Base-by-base conservation (phyloP, 139 green algal genomes). In the Volvox reticuliferus region DNA sequence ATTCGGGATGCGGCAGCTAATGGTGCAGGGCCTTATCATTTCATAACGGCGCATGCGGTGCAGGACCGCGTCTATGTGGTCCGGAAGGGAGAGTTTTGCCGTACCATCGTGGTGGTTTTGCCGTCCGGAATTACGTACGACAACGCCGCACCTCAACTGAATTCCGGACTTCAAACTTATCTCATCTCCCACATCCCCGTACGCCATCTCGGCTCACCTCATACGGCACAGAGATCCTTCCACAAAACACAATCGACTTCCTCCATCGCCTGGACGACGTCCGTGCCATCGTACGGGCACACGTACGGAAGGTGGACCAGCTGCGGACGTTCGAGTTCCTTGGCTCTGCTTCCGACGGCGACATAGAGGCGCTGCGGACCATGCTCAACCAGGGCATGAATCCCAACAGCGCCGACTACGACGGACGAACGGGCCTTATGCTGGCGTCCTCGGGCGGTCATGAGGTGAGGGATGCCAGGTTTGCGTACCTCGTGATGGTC, bases 301-400 rank as follows among this genome's bases (percentile, higher is more conserved):
- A 82, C 26, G 69, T 89, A 12, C 85, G 85, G 37, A 89, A 90
- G 71, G 79, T 89, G 18, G 91, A 92, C 82, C 68, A 89, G 76
- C 33, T 82, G 32, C 88, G 88, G 44, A 86, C 84, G 1, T 91
- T 86, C 22, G 78, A 92, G 30, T 90, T 94, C 35, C 84, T 92
- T 14, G 84, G 61, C 24, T 87, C 82, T 17, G 91, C 90, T n/a
- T 93, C 89, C 1, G 61, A 91, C 13, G 93, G 93, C 35, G 83
- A 95, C 67, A 33, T 93, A 0, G 33, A 92, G 30, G 65, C 90
- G 26, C 26, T 95, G 33, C 67, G 86, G 9, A 44, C 81, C 78
- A 95, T 97, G 94, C 84, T 97, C 79, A 90, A 93, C 65, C 94
- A 97, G 69, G 94, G 95, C 21, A 28, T 94, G 37, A 86, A 44